Percentiles rank a stretch among this genome's conserved stretches.
phyloP scores from a whole-genome alignment of 306 rosid genomes.

The Medicago ruthenica region DNA sequence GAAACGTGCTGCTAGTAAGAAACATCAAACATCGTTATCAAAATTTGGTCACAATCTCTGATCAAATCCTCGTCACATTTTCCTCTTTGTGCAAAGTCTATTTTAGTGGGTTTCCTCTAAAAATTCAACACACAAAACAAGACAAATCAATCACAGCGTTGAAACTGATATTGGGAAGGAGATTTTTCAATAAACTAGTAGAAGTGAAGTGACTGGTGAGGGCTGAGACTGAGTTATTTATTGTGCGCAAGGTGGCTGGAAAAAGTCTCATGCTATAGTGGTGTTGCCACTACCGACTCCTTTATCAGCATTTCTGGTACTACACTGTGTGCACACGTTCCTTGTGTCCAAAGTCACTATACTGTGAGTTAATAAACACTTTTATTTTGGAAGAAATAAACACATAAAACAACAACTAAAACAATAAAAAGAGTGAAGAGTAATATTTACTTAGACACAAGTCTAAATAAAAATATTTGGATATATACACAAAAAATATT shows the following conservation, averaged over 20 bases:
- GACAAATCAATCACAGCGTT: constrained; percentile 24
- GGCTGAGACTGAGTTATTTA: constrained; percentile 45
- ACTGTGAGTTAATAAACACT: neutral
- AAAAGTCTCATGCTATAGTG: constrained; percentile 56
- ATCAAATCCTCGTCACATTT: neutral
- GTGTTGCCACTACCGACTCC: constrained; percentile 53
- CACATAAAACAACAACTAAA: no score
- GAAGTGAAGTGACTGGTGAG: constrained; percentile 61
- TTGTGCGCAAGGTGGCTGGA: constrained; percentile 50
- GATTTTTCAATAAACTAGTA: constrained; percentile 46
- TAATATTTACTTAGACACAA: no score
- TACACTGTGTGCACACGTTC: neutral
- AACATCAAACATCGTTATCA: constrained; percentile 18
- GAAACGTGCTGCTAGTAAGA: neutral
- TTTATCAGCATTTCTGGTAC: neutral
- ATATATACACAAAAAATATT: no score
- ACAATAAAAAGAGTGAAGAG: no score
- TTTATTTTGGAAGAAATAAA: no score
- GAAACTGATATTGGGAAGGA: constrained; percentile 18
- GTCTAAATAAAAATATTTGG: no score
- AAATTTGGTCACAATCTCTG: neutral
- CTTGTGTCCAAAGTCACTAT: constrained; percentile 10
- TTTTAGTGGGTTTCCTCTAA: constrained; percentile 31
- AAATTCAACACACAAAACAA: constrained; percentile 37
- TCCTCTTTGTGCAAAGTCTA: neutral